Evolutionary conservation across 495 filamentous ascomycete genomes (phyloP).

Genomic region (Acidomyces sp.): DNA sequence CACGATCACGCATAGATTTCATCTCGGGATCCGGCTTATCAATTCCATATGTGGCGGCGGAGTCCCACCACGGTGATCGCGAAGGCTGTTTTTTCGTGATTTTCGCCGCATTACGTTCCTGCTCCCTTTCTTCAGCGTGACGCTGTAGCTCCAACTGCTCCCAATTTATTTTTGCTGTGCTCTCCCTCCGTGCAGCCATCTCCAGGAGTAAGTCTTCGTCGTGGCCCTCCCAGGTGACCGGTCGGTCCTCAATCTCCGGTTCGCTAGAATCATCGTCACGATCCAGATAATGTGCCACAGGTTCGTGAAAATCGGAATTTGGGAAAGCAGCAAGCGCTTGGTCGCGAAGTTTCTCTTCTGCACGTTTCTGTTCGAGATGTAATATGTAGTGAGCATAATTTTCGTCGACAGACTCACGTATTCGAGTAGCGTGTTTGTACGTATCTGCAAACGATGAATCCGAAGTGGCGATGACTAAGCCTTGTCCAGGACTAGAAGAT

Average conservation of each 20-base stretch:
- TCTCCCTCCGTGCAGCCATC: constrained; percentile 17
- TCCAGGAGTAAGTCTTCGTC: constrained; percentile 22
- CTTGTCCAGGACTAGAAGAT: constrained; percentile 35
- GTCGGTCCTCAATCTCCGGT: constrained; percentile 20
- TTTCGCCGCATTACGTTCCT: constrained; percentile 22
- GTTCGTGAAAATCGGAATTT: constrained; percentile 49
- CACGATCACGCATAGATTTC: constrained; percentile 37
- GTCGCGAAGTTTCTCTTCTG: constrained; percentile 58
- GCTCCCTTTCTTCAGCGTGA: constrained; percentile 30
- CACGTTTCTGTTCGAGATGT: constrained; percentile 59
- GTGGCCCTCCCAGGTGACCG: constrained; percentile 18
- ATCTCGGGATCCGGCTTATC: constrained; percentile 36
- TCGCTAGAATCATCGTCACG: constrained; percentile 32
- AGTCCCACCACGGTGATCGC: constrained; percentile 34
- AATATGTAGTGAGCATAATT: constrained; percentile 61
- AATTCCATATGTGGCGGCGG: constrained; percentile 31
- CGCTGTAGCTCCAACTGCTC: constrained; percentile 33
- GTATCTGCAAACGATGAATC: constrained; percentile 22
- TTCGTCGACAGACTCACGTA: constrained; percentile 52
- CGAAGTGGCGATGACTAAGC: constrained; percentile 25
- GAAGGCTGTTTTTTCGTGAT: constrained; percentile 13
- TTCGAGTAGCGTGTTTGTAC: constrained; percentile 32
- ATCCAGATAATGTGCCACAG: constrained; percentile 49
- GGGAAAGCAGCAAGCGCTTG: constrained; percentile 59
- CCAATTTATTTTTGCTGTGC: constrained; percentile 28